Base-by-base conservation (phyloP, 139 green algal genomes). In the Haematococcus lacustris region DNA sequence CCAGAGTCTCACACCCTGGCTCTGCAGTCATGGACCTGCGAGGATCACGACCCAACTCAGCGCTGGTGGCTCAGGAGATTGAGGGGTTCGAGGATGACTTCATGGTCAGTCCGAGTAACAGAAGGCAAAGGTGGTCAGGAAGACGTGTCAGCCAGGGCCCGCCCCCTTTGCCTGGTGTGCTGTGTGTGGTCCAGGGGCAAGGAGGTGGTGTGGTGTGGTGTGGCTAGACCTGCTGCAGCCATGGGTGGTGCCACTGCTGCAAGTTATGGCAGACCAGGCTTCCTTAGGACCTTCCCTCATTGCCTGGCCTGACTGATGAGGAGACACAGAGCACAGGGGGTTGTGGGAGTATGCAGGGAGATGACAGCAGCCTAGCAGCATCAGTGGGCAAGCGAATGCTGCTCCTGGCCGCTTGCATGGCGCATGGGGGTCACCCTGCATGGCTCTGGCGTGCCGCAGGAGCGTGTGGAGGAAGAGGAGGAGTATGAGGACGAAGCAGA, bases 11-110 rank as follows among this genome's bases (percentile, higher is more conserved):
- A 3, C 69, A 68, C 7, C 76, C 81, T 23, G 59, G 40, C 1
- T 82, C 74, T 17, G 81, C 77, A 6, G 70, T 83, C 25, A 77
- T 83, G 25, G 70, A 86, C 51, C 68, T 88, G 71, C 77, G 83
- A 3, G 83, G 83, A 13, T 88, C 83, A 28, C 67, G 83, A 2
- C 83, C 83, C 43, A 88, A 86, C 73, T 85, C 78, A 7, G 83
- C 83, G 43, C 80, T 80, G 47, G 81, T 88, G 17, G 83, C 83
- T 40, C 72, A 80, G 57, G 78, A 80, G 73, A 88, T 88, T 74
- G 83, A 88, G 73, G 83, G 83, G 70, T 88, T 88, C 66, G 83
- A 86, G 37, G 80, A 83, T 71, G 83, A 88, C 40, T 88, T 88
- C 71, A 76, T 85, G 80, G 83, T 88, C 71, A 23, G 81, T 17